Evolutionary conservation across 164 flowering plant genomes (phyloP), one percentile per base, ranked within the genome.

Genomic region (Paratinospora sagittata): DNA sequence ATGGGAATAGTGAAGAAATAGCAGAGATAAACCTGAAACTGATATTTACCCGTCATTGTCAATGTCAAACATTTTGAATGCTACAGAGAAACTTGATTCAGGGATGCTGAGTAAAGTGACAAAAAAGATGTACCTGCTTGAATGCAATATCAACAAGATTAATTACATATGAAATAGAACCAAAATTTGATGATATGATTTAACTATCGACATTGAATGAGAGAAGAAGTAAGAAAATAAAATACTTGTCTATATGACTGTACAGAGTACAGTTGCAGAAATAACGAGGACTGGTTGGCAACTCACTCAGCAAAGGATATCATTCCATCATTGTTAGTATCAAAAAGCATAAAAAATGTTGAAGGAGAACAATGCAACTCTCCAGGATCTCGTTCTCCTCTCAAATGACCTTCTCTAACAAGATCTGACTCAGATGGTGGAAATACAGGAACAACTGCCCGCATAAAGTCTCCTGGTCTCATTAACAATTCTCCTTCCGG

Each of bases 31-130:
- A 49, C 12, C 57, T 49, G 26, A 3, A 61, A 21, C 61, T 65
- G 11, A 67, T 71, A 81, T 87, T 30, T 68, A 93, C 99, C 97
- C 99, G 65, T 76, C 84, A 67, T 83, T 77, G 81, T 92, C 84
- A 10, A 84, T 79, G 79, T 95, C 99, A 82, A 95, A 95, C 99
- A 95, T 92, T 80, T 93, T 91, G 79, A 96, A 93, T 67, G 99
- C 91, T 55, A 88, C 83, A 27, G 85, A 78, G 70, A 96, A 96
- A 84, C 96, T 90, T 67, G 98, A 82, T 77, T 96, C 99, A 27
- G 96, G 99, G 62, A 96, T 90, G 82, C 98, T 89, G 70, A 93
- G 95, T 24, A 96, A 83, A 6, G 98, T 96, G 8, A 92, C 91
- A 66, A 92, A 88, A 75, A 95, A 95, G 47, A 95, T 92, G 74